These are phyloP conservation scores for Nitzschia palea DNA, from an alignment of 108 stramenopile genomes.

Conservation along the genomic window DNA sequence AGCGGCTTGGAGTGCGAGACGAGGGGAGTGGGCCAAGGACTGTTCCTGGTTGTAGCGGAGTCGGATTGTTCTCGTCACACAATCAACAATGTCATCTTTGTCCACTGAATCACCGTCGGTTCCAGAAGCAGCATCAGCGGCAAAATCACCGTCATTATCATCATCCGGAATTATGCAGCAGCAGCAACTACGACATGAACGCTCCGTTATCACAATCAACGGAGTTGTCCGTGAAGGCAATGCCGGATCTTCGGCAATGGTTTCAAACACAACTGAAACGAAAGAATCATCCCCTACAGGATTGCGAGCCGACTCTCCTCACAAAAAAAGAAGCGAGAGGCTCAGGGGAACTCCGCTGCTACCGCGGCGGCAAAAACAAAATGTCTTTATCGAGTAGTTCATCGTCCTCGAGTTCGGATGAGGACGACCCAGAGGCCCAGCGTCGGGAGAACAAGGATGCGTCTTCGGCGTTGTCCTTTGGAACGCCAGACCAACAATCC, in stretches of 20 bases:
- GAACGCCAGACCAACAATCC: too few relatives aligned
- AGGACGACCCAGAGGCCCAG: constrained; percentile 1
- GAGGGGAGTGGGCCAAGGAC: too few relatives aligned
- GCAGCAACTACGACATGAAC: constrained; percentile 1
- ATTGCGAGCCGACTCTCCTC: too few relatives aligned
- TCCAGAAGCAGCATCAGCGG: too few relatives aligned
- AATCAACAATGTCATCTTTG: neutral
- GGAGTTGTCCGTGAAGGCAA: neutral
- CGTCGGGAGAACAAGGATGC: too few relatives aligned
- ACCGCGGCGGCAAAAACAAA: constrained; percentile 1
- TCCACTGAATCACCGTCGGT: too few relatives aligned
- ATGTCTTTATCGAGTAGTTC: constrained; percentile 14
- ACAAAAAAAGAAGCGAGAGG: neutral
- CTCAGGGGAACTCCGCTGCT: neutral
- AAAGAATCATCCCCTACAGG: too few relatives aligned
- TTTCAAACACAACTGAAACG: too few relatives aligned
- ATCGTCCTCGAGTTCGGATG: constrained; percentile 11
- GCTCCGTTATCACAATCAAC: neutral
- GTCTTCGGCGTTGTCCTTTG: too few relatives aligned
- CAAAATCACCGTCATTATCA: neutral
- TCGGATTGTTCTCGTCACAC: neutral
- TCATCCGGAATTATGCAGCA: neutral
- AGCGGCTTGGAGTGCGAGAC: too few relatives aligned
- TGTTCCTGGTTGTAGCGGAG: neutral
- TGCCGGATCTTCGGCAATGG: neutral